Base-by-base conservation (phyloP, 208 protist genomes). In the Acanthamoeba culbertsoni region DNA sequence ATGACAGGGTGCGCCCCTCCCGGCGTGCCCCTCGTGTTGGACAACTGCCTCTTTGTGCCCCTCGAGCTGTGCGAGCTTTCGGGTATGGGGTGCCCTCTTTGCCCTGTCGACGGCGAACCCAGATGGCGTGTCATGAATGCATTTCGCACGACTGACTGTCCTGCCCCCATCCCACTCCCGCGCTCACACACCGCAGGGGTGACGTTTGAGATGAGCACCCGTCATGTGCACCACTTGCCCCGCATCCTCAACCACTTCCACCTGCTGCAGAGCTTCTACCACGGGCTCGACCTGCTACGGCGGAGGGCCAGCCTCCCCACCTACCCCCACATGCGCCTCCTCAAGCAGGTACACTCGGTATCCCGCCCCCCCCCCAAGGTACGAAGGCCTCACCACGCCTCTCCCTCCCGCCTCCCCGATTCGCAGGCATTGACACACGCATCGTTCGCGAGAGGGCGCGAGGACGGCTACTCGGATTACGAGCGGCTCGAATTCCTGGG, bases 401-500 rank as follows among this genome's bases (percentile, higher is more conserved):
- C n/a, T n/a, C n/a, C n/a, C n/a, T n/a, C n/a, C n/a, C n/a, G n/a
- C n/a, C n/a, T n/a, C n/a, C n/a, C n/a, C n/a, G n/a, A n/a, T n/a
- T n/a, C 26, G 14, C 48, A 90, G 82, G 86, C 86, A 2, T 77
- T 92, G 2, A 92, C 86, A 4, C 86, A 92, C 28, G n/a, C 86
- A 1, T 40, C 86, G 2, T 92, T 77, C 42, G 28, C 86, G n/a
- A 12, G 7, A 28, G 40, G n/a, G 16, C 37, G 23, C 16, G 86
- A 92, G 33, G 42, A 40, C 0, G 86, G 57, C 28, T 18, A 16
- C 14, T 1, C 42, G 26, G 28, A 92, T 28, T 59, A 53, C 31
- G 59, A 92, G 40, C 86, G 86, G 7, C 46, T 92, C 2, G 86
- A 92, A 33, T 92, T 92, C 45, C 46, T 92, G 5, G 86, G 86